Percentiles rank a stretch among this genome's conserved stretches.
phyloP scores from a whole-genome alignment of 768 basidiomycete species.

The Tylopilus sp. region DNA sequence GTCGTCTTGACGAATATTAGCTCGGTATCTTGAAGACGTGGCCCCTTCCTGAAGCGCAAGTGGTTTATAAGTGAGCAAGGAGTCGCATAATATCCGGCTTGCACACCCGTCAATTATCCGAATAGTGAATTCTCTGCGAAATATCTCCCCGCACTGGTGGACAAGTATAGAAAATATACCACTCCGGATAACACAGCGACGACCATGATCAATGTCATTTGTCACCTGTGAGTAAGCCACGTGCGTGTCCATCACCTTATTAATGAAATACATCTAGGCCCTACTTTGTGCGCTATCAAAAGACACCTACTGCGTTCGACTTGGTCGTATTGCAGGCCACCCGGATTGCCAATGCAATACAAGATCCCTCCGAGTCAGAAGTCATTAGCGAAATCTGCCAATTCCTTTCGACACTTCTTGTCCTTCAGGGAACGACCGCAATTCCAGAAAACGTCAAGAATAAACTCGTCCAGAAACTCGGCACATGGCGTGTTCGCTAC shows the following conservation, averaged over 20 bases:
- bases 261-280: conserved; percentile 26
- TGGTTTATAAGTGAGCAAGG: conserved; percentile 1
- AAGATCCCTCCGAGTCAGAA: conserved; percentile 11
- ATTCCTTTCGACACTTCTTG: conserved; percentile 39
- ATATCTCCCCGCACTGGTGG: conserved; percentile 34
- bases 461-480: conserved; percentile 34
- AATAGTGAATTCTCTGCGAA: conserved; percentile 35
- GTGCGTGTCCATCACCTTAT: not conserved
- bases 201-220: conserved; percentile 33
- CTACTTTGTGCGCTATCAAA: conserved; percentile 40
- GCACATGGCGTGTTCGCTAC: conserved; percentile 31
- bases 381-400: conserved; percentile 36
- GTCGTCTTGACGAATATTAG: conserved; percentile 13
- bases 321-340: conserved; percentile 37
- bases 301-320: conserved; percentile 29
- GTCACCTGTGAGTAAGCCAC: not conserved
- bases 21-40: conserved; percentile 28
- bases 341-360: conserved; percentile 27
- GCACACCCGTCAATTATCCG: not conserved
- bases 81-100: conserved; percentile 16
- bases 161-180: conserved; percentile 26
- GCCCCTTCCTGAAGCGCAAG: conserved; percentile 8
- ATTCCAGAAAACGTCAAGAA: conserved; percentile 33
- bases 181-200: conserved; percentile 23
- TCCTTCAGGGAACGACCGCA: conserved; percentile 34